Base-by-base conservation (phyloP, 768 basidiomycete genomes). In the Aureoboletus auriporus region DNA sequence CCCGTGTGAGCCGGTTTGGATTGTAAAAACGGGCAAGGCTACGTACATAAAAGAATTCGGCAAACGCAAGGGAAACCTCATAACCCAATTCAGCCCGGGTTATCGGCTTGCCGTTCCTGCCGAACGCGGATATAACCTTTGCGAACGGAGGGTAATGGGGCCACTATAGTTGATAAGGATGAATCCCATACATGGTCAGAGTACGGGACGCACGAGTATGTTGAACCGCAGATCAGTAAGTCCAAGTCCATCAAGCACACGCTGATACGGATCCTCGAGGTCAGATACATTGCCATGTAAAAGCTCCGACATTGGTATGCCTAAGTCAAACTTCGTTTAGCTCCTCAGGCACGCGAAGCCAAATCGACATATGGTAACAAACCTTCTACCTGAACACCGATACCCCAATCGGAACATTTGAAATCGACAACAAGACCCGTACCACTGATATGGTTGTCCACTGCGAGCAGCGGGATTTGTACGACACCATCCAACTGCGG, bases 21-120 rank as follows among this genome's bases (percentile, higher is more conserved):
- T 23, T 27, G 27, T 35, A 30, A 44, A 53, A 42, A 29, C 7
- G 27, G 14, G 39, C 26, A 27, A 16, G 27, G 33, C 9, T 9
- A 58, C 63, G 44, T 56, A 64, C 62, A 33, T 52, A 60, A 49
- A 65, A 54, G n/a, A 64, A 60, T 26, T 63, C 63, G 44, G 63
- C 60, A 53, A 64, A 64, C 8, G 62, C 63, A 38, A 63, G 55
- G 39, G 62, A 54, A 29, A 60, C 63, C 20, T 64, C 61, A 9
- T 62, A 60, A 42, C 62, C 62, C 44, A 64, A 52, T 49, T 45
- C 51, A 26, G 53, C 58, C 20, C 60, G 62, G 34, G 52, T 60
- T 20, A 65, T 33, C 4, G 54, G 47, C 33, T 51, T 58, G 4
- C 54, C 48, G 4, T 56, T 52, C 14, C 26, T 42, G 31, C 55